Base-by-base conservation (phyloP, 1,284 basidiomycete species). In the Trametes polyzona region DNA sequence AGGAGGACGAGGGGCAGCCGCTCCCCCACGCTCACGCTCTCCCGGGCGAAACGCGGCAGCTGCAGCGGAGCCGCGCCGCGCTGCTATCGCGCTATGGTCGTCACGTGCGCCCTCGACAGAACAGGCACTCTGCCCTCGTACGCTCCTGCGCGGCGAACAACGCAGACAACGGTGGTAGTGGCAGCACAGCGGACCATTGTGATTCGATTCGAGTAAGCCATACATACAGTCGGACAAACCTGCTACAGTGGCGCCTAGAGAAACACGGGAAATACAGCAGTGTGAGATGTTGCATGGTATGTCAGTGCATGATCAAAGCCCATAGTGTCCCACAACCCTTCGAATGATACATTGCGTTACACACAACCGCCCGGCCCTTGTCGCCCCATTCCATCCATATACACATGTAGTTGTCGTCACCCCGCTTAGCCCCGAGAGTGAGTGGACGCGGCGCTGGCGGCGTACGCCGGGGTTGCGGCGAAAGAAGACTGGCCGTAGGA, bases 171-270 rank as follows among this genome's bases (percentile, higher is more conserved):
- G 53, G 51, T 58, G 59, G 58, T 42, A 37, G 49, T 55, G 53
- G 43, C 36, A 47, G 57, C 53, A 58, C 53, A 42, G 35, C 52
- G 58, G 33, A 53, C 41, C 40, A 32, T 56, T 60, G 58, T 51
- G 40, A 55, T 44, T 52, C 53, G 40, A 55, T 44, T 52, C 35
- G 52, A 56, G 58, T 60, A 57, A 58, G 40, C 59, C 62, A 59
- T 63, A 63, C 59, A 63, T 63, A 55, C 44, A 32, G 47, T 55
- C 55, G 23, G 29, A 41, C 43, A 57, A 52, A 39, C 46, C 44
- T 47, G 63, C 63, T 64, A 64, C 60, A 64, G 50, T 58, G 55
- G 47, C 63, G 55, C 60, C 63, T 58, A 52, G 21, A 17, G 47
- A 55, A 46, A 58, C 57, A 55, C 35, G 32, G 47, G 57, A 50